Conservation (phyloP, 2,329 filamentous ascomycete genomes). For the Colletotrichum sp. region DNA sequence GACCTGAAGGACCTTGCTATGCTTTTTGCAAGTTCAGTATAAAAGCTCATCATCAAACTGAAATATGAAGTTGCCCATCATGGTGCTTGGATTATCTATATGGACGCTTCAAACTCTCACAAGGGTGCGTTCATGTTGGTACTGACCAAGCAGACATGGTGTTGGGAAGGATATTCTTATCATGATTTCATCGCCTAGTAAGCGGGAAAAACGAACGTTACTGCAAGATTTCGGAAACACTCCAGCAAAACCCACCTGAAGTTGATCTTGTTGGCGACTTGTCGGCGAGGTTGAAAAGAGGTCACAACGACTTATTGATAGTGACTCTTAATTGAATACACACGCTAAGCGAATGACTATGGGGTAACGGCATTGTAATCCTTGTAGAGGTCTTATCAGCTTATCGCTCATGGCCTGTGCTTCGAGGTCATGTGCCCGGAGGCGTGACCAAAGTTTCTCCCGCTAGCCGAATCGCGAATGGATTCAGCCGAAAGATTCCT, state of each 20-base stretch:
- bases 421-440: conserved; percentile 30
- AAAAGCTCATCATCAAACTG: no score
- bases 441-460: conserved; percentile 38
- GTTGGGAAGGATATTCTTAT: neutral
- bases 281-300: neutral
- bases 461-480: conserved; percentile 44
- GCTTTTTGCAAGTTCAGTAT: no score
- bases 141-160: neutral
- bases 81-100: neutral
- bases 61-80: no score
- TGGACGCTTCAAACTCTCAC: neutral
- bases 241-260: neutral
- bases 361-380: neutral
- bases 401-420: conserved; percentile 4
- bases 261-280: neutral
- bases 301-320: neutral
- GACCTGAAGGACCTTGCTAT: neutral
- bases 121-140: neutral
- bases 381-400: neutral
- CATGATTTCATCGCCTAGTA: neutral
- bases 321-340: neutral
- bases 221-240: neutral
- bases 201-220: fast-evolving
- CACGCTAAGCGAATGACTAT: neutral
- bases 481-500: conserved; percentile 53